Evolutionary conservation across 495 filamentous ascomycete species (phyloP), one percentile per base, ranked within the genome.

Genomic region (Neurospora cerealis): DNA sequence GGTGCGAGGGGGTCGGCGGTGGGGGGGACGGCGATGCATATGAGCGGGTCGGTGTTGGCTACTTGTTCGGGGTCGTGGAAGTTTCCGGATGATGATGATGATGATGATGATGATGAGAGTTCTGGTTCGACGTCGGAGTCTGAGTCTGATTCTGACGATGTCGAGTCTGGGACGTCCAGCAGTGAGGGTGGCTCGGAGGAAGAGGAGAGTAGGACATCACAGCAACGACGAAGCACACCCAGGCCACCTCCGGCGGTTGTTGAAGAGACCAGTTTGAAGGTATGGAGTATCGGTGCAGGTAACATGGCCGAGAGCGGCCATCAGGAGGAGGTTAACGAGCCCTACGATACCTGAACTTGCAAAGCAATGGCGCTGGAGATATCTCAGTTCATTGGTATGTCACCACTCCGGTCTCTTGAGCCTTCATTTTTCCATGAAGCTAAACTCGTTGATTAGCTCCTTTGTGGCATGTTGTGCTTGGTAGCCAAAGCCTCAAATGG

Each of bases 61-160:
- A 95, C 92, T 4, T 92, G 89, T 77, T 92, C 92, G 36, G 93
- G 93, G 21, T 79, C 84, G 72, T 86, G 84, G 84, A 77, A 78
- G 72, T 75, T 83, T 71, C 73, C 75, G 13, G 76, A 80, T 21
- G 78, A 78, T 8, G 74, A 72, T 8, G 74, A 72, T 5, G 76
- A 80, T 21, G 78, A 78, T 8, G 74, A 72, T 8, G 74, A 72
- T 5, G 73, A 70, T 11, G 39, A 24, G n/a, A 73, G 46, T 46
- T 73, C 66, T 24, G 24, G 46, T 13, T 75, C 74, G 36, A n/a
- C 69, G 17, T 37, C 13, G 24, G 41, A 72, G 34, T 41, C 21
- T 9, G 41, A 62, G 21, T 74, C 72, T 28, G 71, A 69, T 15
- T 77, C 71, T 17, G 73, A 77, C 28, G 62, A 60, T 10, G 39